phyloP scores from a whole-genome alignment of 164 flowering plant species.

The Macadamia integrifolia region DNA sequence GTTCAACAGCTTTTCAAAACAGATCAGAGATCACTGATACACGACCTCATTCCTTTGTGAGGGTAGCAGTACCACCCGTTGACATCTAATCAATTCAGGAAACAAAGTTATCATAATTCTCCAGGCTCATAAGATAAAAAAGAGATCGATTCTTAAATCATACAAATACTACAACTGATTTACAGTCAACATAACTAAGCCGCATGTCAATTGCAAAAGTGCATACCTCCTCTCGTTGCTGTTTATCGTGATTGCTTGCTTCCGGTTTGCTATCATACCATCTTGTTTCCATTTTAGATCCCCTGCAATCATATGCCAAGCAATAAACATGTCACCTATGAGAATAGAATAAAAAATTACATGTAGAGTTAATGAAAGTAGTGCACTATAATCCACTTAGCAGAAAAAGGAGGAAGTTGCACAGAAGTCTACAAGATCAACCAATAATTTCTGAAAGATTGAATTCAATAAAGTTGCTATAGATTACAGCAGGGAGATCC shows the following conservation, averaged over 20 bases:
- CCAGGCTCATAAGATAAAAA: background rate
- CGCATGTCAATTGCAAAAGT: too few species aligned
- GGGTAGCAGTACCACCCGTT: background rate
- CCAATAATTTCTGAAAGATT: too few species aligned
- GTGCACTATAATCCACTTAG: background rate
- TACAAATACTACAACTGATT: too few species aligned
- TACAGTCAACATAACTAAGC: background rate
- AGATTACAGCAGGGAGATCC: too few species aligned
- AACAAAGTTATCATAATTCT: background rate
- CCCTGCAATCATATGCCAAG: background rate
- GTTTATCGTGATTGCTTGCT: slow-evolving; percentile 18
- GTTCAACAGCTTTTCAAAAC: background rate
- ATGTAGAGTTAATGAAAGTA: background rate
- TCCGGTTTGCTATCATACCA: slow-evolving; percentile 30
- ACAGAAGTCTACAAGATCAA: too few species aligned
- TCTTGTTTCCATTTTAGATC: slow-evolving; percentile 32
- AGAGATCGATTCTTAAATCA: background rate
- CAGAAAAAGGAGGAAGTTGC: too few species aligned
- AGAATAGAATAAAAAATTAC: background rate
- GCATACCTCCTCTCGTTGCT: slow-evolving; percentile 28
- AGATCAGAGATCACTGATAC: background rate
- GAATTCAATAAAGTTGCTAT: too few species aligned
- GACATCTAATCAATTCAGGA: background rate
- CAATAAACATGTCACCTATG: background rate
- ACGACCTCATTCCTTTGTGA: background rate